Evolutionary conservation across 371 early-diverging fungal species (phyloP), one percentile per base, ranked within the genome.

Genomic region (Haplosporangium sp.): DNA sequence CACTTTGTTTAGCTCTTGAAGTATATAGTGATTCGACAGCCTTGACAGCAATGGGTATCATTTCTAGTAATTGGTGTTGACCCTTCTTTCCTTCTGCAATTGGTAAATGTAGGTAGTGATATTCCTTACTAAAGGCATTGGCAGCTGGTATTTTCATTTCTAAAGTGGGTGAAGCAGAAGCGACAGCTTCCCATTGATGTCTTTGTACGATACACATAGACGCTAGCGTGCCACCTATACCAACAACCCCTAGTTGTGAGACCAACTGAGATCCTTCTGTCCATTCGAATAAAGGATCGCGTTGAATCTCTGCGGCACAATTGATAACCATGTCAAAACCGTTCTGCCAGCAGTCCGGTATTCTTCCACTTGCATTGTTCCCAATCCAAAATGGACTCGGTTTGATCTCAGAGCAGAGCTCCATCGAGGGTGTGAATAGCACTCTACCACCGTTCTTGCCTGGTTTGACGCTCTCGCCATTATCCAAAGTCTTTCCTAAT

Each of bases 11-110:
- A 37, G 75, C 71, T 4, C 81, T 65, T 19, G 84, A 35, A n/a
- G 64, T 85, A 48, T 50, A 85, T 76, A 64, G 76, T 56, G 61
- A 61, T 39, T 17, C 82, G 74, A 88, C 90, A 88, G 15, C 81
- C 78, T 34, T 90, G 67, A 75, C 64, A 0, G 90, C 94, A 17
- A 72, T 71, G 13, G 91, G 88, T 63, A 94, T 89, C 60, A 77
- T 82, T 17, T 76, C 76, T 1, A 82, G 83, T 50, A 94, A 83
- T n/a, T 82, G 84, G 11, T 85, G 74, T 69, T 92, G 91, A 6
- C 94, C 94, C 48, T 86, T 88, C 74, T 94, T 94, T 20, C 94
- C 92, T 67, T 92, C 92, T 1, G 91, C 91, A 45, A 94, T 91
- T 5, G 88, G 84, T 59, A 94, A 61, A 56, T 88, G 88, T 50